Percentiles rank a stretch among this genome's conserved stretches.
Evolutionary conservation across 2,329 filamentous ascomycete species (phyloP).

Genomic region (Fusarium lateritium): DNA sequence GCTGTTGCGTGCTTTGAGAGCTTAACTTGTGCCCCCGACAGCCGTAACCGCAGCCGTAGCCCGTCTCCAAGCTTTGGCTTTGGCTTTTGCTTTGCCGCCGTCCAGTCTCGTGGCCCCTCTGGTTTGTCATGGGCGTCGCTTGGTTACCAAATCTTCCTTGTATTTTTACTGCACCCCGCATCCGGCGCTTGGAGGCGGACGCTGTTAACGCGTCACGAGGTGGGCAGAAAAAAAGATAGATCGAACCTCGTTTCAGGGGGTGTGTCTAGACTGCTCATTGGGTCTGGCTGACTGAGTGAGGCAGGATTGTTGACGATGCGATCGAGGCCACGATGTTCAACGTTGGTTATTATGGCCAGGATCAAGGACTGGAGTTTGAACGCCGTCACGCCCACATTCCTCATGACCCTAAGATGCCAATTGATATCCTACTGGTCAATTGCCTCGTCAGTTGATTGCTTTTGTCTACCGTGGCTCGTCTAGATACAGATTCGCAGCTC

Average conservation of each 20-base stretch:
- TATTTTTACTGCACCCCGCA: constrained; percentile 48
- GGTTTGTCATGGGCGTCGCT: constrained; percentile 48
- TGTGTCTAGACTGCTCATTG: constrained; percentile 24
- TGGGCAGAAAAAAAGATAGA: constrained; percentile 39
- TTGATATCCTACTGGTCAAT: constrained; percentile 4
- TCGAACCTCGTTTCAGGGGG: constrained; percentile 30
- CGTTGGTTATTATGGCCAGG: constrained; percentile 11
- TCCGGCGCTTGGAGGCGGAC: constrained; percentile 44
- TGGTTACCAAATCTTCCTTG: constrained; percentile 48
- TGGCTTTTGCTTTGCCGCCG: constrained; percentile 25
- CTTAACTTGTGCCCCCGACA: constrained; percentile 27
- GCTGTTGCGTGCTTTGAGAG: constrained; percentile 34
- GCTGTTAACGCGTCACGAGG: constrained; percentile 49
- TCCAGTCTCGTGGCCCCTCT: constrained; percentile 45
- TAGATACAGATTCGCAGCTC: neutral
- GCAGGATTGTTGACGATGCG: constrained; percentile 16
- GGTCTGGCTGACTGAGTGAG: constrained; percentile 19
- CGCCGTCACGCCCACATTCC: constrained; percentile 14
- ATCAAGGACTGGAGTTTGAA: constrained; percentile 4
- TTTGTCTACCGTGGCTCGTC: constrained; percentile 8
- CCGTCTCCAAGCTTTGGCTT: constrained; percentile 14
- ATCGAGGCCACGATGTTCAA: constrained; percentile 31
- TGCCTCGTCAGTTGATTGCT: constrained; percentile 1
- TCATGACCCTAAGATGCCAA: constrained; percentile 20
- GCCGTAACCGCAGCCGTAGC: neutral